A percentile compares a stretch with the other conserved stretches of the same genome.
Evolutionary conservation across 257 asterid genomes (phyloP).

Genomic region (Salvia splendens): DNA sequence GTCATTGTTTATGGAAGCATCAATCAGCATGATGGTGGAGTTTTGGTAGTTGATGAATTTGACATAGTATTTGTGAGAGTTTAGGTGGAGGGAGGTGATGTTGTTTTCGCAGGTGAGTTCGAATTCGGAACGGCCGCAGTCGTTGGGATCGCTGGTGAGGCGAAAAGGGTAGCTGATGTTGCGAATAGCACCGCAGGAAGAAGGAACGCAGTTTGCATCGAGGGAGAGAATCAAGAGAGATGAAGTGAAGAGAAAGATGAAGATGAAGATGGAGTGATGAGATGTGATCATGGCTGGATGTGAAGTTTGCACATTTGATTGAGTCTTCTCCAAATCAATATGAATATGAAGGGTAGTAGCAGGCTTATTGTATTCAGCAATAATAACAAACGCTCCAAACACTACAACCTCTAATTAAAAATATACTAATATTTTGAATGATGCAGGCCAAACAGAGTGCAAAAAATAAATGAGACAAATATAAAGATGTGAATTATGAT

Average conservation of each 20-base stretch:
- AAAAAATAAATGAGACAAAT: too few species aligned
- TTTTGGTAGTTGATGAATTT: slow-evolving; percentile 32
- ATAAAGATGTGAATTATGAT: too few species aligned
- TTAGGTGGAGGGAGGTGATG: slow-evolving; percentile 7
- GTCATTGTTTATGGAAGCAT: slow-evolving; percentile 28
- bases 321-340: too few species aligned
- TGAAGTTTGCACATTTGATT: too few species aligned
- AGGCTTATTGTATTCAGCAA: too few species aligned
- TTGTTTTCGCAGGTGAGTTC: slow-evolving; percentile 41
- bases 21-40: slow-evolving; percentile 34
- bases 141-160: slow-evolving; percentile 42
- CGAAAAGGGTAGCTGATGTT: slow-evolving; percentile 46
- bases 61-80: slow-evolving; percentile 29
- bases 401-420: too few species aligned
- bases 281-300: too few species aligned
- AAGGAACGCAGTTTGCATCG: slow-evolving; percentile 23
- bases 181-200: slow-evolving; percentile 42
- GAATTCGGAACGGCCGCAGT: not conserved
- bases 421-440: too few species aligned
- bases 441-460: too few species aligned
- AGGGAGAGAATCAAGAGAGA: slow-evolving; percentile 5
- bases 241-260: not conserved
- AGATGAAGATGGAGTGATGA: not conserved
- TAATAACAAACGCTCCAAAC: too few species aligned
- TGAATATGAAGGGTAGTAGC: too few species aligned